These are phyloP conservation scores for Neoboletus subvelutipes DNA, from an alignment of 768 basidiomycete genomes.

Conservation along the genomic window DNA sequence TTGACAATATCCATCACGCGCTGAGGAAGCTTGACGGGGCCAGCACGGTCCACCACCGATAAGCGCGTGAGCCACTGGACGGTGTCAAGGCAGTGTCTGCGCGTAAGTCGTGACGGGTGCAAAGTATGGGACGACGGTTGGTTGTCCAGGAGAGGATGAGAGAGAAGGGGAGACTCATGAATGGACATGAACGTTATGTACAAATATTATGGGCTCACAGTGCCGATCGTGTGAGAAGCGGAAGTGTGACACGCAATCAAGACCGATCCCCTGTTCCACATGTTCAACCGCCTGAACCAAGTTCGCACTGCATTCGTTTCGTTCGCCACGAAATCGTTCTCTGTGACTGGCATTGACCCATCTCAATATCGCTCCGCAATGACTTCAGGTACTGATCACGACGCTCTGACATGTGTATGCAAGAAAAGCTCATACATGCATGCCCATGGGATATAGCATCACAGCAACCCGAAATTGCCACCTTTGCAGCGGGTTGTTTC, in stretches of 20 bases:
- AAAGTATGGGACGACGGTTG: conserved; percentile 28
- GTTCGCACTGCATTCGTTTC: conserved; percentile 23
- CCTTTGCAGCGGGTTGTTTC: conserved; percentile 65
- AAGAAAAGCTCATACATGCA: conserved; percentile 3
- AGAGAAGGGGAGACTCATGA: neutral
- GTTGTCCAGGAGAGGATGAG: conserved; percentile 31
- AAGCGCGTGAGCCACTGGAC: no score
- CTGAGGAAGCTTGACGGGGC: no score
- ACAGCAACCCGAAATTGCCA: conserved; percentile 44
- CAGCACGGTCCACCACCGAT: no score
- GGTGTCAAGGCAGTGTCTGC: no score
- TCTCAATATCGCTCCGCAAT: conserved; percentile 42
- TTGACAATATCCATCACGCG: no score
- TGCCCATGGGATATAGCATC: conserved; percentile 37
- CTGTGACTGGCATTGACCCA: conserved; percentile 33
- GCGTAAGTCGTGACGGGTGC: no score
- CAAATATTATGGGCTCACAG: neutral
- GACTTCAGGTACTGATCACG: conserved; percentile 28
- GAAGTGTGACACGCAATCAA: neutral
- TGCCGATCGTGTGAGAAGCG: neutral
- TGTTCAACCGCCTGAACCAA: conserved; percentile 29
- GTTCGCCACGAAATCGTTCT: conserved; percentile 17
- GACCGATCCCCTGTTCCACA: neutral
- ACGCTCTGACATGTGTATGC: neutral
- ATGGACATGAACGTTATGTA: neutral